Conservation (phyloP, 2,329 filamentous ascomycete species). For the Trichoderma sp. region DNA sequence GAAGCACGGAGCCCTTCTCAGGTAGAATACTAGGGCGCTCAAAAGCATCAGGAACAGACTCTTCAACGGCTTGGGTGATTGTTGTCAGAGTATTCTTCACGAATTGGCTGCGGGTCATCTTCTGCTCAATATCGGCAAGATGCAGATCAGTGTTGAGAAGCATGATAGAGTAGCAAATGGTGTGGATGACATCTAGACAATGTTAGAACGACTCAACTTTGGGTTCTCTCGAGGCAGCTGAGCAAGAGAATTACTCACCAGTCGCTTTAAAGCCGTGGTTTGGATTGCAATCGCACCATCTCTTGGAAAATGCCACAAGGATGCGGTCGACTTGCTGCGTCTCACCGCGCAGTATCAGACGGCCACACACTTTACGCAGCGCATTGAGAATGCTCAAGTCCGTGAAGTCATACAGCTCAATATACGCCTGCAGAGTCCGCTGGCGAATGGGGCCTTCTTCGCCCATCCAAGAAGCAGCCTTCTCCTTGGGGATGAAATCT, state of each 20-base stretch:
- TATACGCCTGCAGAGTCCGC: constrained; percentile 69
- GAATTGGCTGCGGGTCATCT: constrained; percentile 94
- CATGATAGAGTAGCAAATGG: constrained; percentile 93
- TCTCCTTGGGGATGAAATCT: constrained; percentile 72
- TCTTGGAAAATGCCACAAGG: constrained; percentile 78
- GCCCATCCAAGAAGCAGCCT: constrained; percentile 85
- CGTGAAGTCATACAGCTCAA: constrained; percentile 86
- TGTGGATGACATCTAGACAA: constrained; percentile 80
- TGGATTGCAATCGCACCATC: constrained; percentile 93
- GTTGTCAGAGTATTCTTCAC: constrained; percentile 95
- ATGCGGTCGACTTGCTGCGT: constrained; percentile 97
- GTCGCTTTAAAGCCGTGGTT: constrained; percentile 87
- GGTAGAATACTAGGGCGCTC: constrained; percentile 57
- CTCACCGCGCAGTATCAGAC: constrained; percentile 81
- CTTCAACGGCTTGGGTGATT: constrained; percentile 70
- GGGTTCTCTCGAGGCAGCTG: not conserved
- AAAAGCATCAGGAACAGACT: constrained; percentile 67
- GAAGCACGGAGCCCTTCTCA: constrained; percentile 36
- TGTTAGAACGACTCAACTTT: constrained; percentile 30
- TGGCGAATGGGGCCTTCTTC: constrained; percentile 62
- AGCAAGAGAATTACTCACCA: constrained; percentile 52
- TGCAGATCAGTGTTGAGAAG: constrained; percentile 95
- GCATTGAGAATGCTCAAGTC: constrained; percentile 76
- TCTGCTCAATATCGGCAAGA: constrained; percentile 88
- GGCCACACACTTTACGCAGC: constrained; percentile 75